Evolutionary conservation across 2,329 filamentous ascomycete species (phyloP).

Genomic region (Colletotrichum noveboracense): DNA sequence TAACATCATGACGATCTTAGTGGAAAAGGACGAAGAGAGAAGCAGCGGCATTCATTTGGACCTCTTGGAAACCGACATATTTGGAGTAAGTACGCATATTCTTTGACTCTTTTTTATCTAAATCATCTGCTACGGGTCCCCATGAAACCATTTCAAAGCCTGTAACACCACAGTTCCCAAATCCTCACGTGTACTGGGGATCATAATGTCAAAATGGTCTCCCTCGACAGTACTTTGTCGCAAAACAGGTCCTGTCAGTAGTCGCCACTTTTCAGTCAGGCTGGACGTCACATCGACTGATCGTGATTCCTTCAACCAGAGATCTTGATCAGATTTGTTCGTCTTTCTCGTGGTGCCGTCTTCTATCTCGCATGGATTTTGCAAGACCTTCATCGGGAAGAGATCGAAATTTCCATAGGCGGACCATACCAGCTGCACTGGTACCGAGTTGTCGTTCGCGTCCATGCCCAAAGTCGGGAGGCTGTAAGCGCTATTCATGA

Average conservation of each 20-base stretch:
- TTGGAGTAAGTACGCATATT: accelerated
- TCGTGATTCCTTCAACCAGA: background rate
- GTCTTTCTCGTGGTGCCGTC: accelerated
- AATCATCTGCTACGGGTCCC: background rate
- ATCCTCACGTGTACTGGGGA: background rate
- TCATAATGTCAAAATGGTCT: background rate
- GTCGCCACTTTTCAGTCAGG: background rate
- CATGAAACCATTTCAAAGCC: background rate
- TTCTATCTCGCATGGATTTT: background rate
- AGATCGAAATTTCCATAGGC: background rate
- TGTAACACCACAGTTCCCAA: background rate
- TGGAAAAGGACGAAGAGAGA: background rate
- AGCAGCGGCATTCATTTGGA: background rate
- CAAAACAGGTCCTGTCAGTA: background rate
- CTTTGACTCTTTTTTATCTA: background rate
- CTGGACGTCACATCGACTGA: background rate
- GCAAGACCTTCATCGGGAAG: background rate
- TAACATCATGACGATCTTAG: accelerated
- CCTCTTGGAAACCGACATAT: accelerated
- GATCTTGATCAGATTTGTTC: background rate
- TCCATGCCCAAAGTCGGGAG: background rate
- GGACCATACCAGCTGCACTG: background rate
- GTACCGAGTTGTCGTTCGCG: background rate
- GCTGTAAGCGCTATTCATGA: background rate
- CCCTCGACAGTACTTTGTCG: background rate